phyloP scores from a whole-genome alignment of 2,329 filamentous ascomycete genomes.

The Coniochaeta sp. region DNA sequence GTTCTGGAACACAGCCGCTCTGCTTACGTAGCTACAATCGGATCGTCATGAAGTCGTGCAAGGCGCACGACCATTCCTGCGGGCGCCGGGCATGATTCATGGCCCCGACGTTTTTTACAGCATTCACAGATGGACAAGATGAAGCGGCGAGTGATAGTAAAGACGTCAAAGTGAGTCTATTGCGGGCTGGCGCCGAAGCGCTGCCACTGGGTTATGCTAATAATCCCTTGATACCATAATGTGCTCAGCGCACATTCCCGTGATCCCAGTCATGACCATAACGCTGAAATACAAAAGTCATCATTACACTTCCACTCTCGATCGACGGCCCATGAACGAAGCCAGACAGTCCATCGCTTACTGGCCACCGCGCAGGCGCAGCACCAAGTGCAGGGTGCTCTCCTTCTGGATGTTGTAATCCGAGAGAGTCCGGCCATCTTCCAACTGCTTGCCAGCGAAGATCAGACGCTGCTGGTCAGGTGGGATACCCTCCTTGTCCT shows the following conservation, averaged over 20 bases:
- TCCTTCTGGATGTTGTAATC: constrained; percentile 99
- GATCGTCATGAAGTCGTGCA: background rate
- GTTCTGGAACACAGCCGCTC: background rate
- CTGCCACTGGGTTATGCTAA: background rate
- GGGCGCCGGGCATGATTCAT: background rate
- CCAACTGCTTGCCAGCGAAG: constrained; percentile 88
- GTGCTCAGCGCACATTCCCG: background rate
- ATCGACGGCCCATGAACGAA: background rate
- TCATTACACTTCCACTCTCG: background rate
- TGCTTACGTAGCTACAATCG: background rate
- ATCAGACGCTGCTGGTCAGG: constrained; percentile 92
- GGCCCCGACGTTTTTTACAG: no score
- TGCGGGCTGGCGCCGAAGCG: background rate
- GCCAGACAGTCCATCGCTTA: constrained; percentile 26
- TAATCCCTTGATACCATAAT: background rate
- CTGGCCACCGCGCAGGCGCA: constrained; percentile 77
- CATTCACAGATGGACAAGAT: background rate
- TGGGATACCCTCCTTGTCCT: constrained; percentile 88
- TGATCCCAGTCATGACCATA: background rate
- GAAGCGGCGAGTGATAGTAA: background rate
- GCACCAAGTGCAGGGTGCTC: constrained; percentile 72
- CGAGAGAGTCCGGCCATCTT: constrained; percentile 82
- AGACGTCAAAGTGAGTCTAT: background rate
- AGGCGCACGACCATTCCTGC: background rate
- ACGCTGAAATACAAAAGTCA: background rate